Evolutionary conservation across 2,329 filamentous ascomycete species (phyloP), one percentile per base, ranked within the genome.

Genomic region (Claviceps humidiphila): DNA sequence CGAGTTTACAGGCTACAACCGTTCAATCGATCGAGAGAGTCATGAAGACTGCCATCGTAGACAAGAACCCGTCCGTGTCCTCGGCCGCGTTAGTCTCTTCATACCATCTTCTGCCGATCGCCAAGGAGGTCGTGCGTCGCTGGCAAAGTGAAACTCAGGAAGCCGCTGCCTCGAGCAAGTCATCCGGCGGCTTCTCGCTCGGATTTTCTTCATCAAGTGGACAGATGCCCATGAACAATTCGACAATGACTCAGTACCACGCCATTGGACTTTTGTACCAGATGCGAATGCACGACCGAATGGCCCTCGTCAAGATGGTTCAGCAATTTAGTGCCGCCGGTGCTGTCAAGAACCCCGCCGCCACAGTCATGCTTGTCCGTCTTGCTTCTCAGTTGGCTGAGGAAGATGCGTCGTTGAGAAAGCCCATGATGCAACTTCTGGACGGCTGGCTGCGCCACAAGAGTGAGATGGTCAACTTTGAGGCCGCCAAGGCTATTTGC

Each of bases 291-390:
- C 90, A 96, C 68, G 93, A 98, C 69, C 83, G 93, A 62, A 98
- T 98, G 93, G 90, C 93, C 22, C 73, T 98, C 61, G 91, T 97
- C 55, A 98, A 98, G 79, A 97, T 98, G 93, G 91, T 98, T n/a
- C 93, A 98, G 73, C 93, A 98, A 69, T 97, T 96, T 66, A 89
- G 89, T 50, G 84, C 85, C 51, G 81, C 89, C 16, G 93, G 93
- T 54, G 89, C 89, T 11, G 85, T 97, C 56, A 97, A 96, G 81
- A 96, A 87, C 69, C 89, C 93, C 20, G 88, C 91, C 55, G 93
- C 90, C 38, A 85, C 90, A 54, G 82, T 98, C 49, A 84, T 98
- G 80, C 78, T 98, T 30, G 93, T 98, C 52, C 81, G 93, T 60
- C 73, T 98, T 58, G 93, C 93, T 38, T 88, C 91, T 43, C 93